Percentiles rank a stretch among this genome's conserved stretches.
Conservation (phyloP, 805 yeast genomes). For the Torulaspora quercuum region DNA sequence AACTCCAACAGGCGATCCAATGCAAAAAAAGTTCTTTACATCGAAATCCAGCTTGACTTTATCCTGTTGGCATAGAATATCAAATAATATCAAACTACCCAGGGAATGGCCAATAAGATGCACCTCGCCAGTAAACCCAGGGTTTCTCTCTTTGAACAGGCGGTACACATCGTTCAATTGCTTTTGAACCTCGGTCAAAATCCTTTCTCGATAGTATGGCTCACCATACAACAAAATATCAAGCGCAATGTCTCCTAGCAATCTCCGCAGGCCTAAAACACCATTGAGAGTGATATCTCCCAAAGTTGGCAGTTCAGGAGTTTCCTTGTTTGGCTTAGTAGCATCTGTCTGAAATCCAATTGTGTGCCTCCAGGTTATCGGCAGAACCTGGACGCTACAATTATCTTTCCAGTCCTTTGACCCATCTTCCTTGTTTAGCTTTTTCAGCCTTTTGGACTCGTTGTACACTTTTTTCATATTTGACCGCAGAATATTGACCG, state of each 20-base stretch:
- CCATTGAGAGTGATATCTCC: conserved; percentile 74
- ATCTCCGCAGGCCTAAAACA: conserved; percentile 66
- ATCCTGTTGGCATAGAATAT: conserved; percentile 54
- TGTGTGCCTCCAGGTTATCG: conserved; percentile 87
- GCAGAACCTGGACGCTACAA: conserved; percentile 75
- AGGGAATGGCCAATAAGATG: conserved; percentile 88
- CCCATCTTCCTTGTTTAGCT: conserved; percentile 43
- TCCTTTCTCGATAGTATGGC: conserved; percentile 58
- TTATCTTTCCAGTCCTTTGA: conserved; percentile 44
- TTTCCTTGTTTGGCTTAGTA: conserved; percentile 42
- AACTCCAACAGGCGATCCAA: conserved; percentile 90
- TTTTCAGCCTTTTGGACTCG: conserved; percentile 41
- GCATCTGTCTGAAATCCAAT: conserved; percentile 54
- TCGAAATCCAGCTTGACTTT: conserved; percentile 55
- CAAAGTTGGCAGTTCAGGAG: conserved; percentile 54
- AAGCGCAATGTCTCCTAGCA: conserved; percentile 81
- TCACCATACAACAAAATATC: conserved; percentile 82
- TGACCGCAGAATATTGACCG: conserved; percentile 61
- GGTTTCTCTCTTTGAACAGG: conserved; percentile 58
- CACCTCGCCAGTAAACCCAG: conserved; percentile 72
- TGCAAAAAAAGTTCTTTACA: conserved; percentile 69
- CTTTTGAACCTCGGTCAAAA: conserved; percentile 55
- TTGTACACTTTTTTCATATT: conserved; percentile 51
- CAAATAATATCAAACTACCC: conserved; percentile 83
- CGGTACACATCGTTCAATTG: conserved; percentile 63